phyloP scores from a whole-genome alignment of 805 yeast species.

The Lachancea lanzarotensis region DNA sequence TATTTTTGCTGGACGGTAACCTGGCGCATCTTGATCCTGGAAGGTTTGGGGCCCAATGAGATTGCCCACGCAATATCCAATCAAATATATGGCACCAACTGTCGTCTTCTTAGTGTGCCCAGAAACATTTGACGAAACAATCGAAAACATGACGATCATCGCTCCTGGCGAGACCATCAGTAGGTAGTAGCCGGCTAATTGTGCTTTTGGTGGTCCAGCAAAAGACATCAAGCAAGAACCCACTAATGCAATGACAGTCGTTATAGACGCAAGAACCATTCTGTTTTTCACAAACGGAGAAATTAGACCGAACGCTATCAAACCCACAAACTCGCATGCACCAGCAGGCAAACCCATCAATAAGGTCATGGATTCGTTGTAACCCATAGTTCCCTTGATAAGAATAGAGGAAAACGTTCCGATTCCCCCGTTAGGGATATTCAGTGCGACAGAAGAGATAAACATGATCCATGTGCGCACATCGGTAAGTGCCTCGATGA shows the following conservation, averaged over 20 bases:
- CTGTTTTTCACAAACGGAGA: conserved; percentile 19
- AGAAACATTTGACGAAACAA: conserved; percentile 42
- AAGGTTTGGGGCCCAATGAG: conserved; percentile 67
- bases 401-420: conserved; percentile 40
- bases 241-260: conserved; percentile 25
- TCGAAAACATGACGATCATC: conserved; percentile 24
- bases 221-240: conserved; percentile 39
- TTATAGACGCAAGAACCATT: conserved; percentile 29
- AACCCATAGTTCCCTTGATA: conserved; percentile 35
- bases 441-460: conserved; percentile 32
- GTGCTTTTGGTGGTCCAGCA: conserved; percentile 27
- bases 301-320: conserved; percentile 25
- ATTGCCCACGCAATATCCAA: conserved; percentile 59
- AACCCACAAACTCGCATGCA: conserved; percentile 33
- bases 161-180: conserved; percentile 29
- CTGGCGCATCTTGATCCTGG: conserved; percentile 45
- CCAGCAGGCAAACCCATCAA: conserved; percentile 39
- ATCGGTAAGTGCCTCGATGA: conserved; percentile 43
- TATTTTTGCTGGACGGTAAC: conserved; percentile 45
- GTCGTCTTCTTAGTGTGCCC: conserved; percentile 63
- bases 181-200: conserved; percentile 33
- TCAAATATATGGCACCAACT: conserved; percentile 46
- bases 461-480: conserved; percentile 40
- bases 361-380: conserved; percentile 33
- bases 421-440: conserved; percentile 46